phyloP scores from a whole-genome alignment of 257 asterid genomes.

The Solanum neorickii region DNA sequence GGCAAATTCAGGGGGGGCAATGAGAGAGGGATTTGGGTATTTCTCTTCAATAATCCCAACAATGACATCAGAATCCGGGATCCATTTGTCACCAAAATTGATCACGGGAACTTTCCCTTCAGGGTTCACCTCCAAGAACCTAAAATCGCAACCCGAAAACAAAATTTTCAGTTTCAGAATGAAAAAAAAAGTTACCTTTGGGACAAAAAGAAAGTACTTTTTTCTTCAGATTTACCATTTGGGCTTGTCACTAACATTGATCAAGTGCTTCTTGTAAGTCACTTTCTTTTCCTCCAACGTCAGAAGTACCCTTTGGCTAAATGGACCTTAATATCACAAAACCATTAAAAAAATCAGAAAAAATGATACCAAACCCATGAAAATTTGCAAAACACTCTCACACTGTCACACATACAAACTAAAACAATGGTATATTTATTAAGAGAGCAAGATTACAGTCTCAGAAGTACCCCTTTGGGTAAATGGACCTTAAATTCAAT shows the following conservation, averaged over 20 bases:
- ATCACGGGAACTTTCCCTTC: slow-evolving; percentile 76
- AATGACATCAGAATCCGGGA: slow-evolving; percentile 73
- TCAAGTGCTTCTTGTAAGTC: slow-evolving; percentile 42
- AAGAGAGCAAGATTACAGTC: not conserved
- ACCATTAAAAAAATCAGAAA: not conserved
- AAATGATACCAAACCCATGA: not conserved
- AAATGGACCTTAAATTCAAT: slow-evolving; percentile 38
- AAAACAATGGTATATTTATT: not conserved
- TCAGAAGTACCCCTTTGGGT: slow-evolving; percentile 47
- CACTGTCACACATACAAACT: not conserved
- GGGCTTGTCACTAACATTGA: slow-evolving; percentile 50
- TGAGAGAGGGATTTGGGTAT: slow-evolving; percentile 55
- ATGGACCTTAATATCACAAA: slow-evolving; percentile 39
- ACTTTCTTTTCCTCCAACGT: slow-evolving; percentile 69
- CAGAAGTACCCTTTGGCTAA: slow-evolving; percentile 56
- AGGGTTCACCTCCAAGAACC: slow-evolving; percentile 65
- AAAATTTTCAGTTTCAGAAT: not conserved
- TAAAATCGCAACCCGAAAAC: slow-evolving; percentile 7
- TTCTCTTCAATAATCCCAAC: slow-evolving; percentile 68
- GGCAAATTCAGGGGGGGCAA: slow-evolving; percentile 47
- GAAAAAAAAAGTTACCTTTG: not conserved
- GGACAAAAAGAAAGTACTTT: not conserved
- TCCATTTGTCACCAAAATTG: slow-evolving; percentile 64
- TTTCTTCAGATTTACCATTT: slow-evolving; percentile 27
- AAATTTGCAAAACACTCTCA: not conserved